phyloP scores from a whole-genome alignment of 1,284 basidiomycete genomes.

The Puccinia horiana region DNA sequence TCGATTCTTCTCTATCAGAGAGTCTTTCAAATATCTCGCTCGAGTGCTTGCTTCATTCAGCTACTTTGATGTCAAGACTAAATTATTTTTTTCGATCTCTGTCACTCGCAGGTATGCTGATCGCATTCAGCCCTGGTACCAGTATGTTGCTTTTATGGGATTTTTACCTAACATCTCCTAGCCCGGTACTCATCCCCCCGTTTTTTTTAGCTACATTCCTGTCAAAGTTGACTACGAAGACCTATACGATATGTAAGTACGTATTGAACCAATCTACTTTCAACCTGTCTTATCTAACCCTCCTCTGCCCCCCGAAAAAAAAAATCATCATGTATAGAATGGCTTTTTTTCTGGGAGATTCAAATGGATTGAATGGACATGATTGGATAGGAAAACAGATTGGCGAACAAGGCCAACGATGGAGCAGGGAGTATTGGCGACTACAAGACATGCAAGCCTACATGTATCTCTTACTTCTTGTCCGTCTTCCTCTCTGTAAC shows the following conservation, averaged over 20 bases:
- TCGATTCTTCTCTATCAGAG: no score
- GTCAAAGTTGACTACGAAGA: slow-evolving; percentile 59
- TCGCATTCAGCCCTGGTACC: slow-evolving; percentile 57
- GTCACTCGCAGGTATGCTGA: slow-evolving; percentile 53
- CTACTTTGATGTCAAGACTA: no score
- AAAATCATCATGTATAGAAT: slow-evolving; percentile 57
- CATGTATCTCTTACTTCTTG: slow-evolving; percentile 38
- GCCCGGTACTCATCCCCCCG: background rate
- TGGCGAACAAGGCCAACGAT: slow-evolving; percentile 58
- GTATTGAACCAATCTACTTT: background rate
- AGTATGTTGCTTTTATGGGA: slow-evolving; percentile 52
- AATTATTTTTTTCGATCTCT: background rate
- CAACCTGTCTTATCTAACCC: background rate
- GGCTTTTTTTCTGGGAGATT: slow-evolving; percentile 61
- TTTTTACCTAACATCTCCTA: background rate
- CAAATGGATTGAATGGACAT: slow-evolving; percentile 58
- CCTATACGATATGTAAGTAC: slow-evolving; percentile 56
- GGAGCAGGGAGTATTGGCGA: slow-evolving; percentile 59
- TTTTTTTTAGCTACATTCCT: slow-evolving; percentile 53
- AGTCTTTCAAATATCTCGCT: no score
- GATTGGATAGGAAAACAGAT: slow-evolving; percentile 60
- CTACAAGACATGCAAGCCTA: slow-evolving; percentile 60
- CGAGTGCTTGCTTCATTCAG: no score
- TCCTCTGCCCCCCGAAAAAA: background rate
- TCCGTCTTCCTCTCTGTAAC: background rate